Conservation (phyloP, 116 monocot species). For the Phalaenopsis hybrid region DNA sequence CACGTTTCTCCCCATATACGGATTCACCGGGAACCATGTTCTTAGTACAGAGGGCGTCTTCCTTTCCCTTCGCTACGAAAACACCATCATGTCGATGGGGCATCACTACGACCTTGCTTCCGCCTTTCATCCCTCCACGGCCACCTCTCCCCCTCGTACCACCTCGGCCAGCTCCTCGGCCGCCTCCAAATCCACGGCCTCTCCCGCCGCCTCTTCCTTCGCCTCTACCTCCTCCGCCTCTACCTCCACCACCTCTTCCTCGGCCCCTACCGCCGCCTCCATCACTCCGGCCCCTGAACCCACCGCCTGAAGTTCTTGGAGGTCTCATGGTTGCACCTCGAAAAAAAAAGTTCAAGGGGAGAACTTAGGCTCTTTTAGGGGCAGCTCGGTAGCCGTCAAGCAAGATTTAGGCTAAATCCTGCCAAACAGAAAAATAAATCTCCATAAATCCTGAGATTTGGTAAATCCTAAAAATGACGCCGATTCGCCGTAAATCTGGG, state of each 20-base stretch:
- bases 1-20: conserved; percentile 87
- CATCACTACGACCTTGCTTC: conserved; percentile 72
- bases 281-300: conserved; percentile 41
- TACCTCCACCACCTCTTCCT: conserved; percentile 14
- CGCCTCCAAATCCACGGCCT: conserved; percentile 24
- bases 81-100: conserved; percentile 81
- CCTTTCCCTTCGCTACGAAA: conserved; percentile 88
- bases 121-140: conserved; percentile 90
- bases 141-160: conserved; percentile 50
- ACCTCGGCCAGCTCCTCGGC: conserved; percentile 31
- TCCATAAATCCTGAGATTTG: too few relatives aligned
- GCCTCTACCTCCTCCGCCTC: conserved; percentile 29
- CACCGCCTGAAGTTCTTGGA: conserved; percentile 45
- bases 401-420: too few relatives aligned
- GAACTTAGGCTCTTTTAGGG: too few relatives aligned
- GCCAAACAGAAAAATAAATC: too few relatives aligned
- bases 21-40: conserved; percentile 79
- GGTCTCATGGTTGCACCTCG: conserved; percentile 35
- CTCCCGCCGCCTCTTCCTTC: conserved; percentile 10
- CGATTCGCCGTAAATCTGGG: too few relatives aligned
- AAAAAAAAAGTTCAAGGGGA: background rate
- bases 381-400: too few relatives aligned
- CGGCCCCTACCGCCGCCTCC: conserved; percentile 37
- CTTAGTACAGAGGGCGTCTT: conserved; percentile 90
- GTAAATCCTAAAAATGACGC: too few relatives aligned